Conservation (phyloP, 257 asterid genomes). For the Primulina eburnea region DNA sequence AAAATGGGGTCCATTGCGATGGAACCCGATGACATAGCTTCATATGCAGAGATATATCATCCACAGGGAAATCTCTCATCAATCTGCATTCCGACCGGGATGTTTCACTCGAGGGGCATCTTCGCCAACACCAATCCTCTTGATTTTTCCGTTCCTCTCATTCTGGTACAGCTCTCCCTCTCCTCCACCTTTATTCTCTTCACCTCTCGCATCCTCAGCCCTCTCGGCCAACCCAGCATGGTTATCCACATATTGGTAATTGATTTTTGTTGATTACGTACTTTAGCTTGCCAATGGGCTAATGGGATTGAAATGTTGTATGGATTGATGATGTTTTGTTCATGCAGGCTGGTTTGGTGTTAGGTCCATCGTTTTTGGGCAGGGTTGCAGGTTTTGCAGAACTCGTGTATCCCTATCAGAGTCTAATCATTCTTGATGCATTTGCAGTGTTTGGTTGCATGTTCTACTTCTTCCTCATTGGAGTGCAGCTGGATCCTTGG, state of each 20-base stretch:
- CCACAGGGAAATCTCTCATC: slow-evolving; percentile 25
- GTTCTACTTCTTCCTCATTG: slow-evolving; percentile 45
- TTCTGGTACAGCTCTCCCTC: slow-evolving; percentile 32
- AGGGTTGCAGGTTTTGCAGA: slow-evolving; percentile 24
- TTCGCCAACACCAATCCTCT: slow-evolving; percentile 25
- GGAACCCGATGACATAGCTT: slow-evolving; percentile 34
- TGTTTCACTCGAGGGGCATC: slow-evolving; percentile 33
- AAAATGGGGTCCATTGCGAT: slow-evolving; percentile 35
- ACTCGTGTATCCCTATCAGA: slow-evolving; percentile 24
- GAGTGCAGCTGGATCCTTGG: slow-evolving; percentile 51
- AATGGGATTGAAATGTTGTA: not conserved
- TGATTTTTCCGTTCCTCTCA: slow-evolving; percentile 34
- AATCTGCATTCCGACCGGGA: slow-evolving; percentile 25
- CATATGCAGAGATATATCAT: slow-evolving; percentile 25
- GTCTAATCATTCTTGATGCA: slow-evolving; percentile 33
- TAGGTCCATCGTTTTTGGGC: slow-evolving; percentile 44
- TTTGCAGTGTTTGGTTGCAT: slow-evolving; percentile 33
- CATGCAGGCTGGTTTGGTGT: slow-evolving; percentile 26
- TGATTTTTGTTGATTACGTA: too few relatives aligned
- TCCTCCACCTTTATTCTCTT: slow-evolving; percentile 27
- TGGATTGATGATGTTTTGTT: not conserved
- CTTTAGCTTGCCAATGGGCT: too few relatives aligned
- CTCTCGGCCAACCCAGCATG: slow-evolving; percentile 39
- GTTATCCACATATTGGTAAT: slow-evolving; percentile 36
- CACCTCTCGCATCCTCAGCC: slow-evolving; percentile 29